A percentile compares a stretch with the other conserved stretches of the same genome.
phyloP scores from a whole-genome alignment of 2,329 filamentous ascomycete species.

The Coniochaeta sp. region DNA sequence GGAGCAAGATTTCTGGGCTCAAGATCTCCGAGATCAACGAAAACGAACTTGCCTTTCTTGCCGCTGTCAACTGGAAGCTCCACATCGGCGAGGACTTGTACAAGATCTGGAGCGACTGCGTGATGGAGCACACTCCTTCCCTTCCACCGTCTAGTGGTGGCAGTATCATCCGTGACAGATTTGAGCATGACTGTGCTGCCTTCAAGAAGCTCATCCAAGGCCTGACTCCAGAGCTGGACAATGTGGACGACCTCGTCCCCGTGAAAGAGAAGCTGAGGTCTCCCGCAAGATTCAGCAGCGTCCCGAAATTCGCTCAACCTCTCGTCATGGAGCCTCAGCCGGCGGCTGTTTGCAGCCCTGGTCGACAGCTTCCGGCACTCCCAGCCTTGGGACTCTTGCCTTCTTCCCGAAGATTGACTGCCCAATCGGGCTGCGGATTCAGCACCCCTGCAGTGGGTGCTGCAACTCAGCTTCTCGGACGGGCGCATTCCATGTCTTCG shows the following conservation, averaged over 20 bases:
- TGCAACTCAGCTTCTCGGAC: conserved; percentile 40
- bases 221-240: conserved; percentile 50
- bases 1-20: conserved; percentile 98
- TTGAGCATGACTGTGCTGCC: conserved; percentile 40
- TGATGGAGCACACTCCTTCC: conserved; percentile 73
- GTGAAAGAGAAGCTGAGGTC: conserved; percentile 25
- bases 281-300: conserved; percentile 17
- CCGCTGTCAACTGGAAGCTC: conserved; percentile 87
- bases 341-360: conserved; percentile 32
- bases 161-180: conserved; percentile 22
- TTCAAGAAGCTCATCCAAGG: conserved; percentile 53
- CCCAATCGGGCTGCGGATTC: conserved; percentile 42
- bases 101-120: conserved; percentile 88
- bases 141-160: conserved; percentile 44
- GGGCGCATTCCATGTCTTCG: conserved; percentile 50
- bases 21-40: conserved; percentile 91
- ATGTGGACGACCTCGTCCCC: conserved; percentile 46
- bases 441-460: conserved; percentile 55
- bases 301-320: neutral
- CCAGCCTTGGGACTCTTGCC: conserved; percentile 49
- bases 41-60: conserved; percentile 88
- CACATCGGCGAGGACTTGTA: conserved; percentile 87
- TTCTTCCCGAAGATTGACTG: conserved; percentile 49
- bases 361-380: conserved; percentile 29
- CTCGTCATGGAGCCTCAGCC: conserved; percentile 43